These are phyloP conservation scores for Ogataea polymorpha DNA, from an alignment of 805 yeast species.

Conservation along the genomic window DNA sequence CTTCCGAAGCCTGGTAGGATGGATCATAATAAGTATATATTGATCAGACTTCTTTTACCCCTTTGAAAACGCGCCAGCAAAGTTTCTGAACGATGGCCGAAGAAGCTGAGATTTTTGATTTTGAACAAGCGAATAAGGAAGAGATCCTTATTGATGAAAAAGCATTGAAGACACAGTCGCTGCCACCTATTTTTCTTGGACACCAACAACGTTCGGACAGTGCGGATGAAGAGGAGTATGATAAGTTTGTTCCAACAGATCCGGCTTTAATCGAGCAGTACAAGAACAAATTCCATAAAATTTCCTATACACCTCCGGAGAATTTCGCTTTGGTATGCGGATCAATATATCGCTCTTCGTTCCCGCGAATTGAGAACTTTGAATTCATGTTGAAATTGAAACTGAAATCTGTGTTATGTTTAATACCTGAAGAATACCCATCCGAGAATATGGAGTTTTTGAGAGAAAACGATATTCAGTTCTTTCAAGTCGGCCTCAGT, in stretches of 20 bases:
- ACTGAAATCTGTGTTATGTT: slow-evolving; percentile 72
- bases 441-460: slow-evolving; percentile 66
- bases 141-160: slow-evolving; percentile 21
- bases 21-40: not conserved
- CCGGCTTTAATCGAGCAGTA: slow-evolving; percentile 20
- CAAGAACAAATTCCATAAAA: slow-evolving; percentile 1
- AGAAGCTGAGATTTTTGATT: slow-evolving; percentile 23
- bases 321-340: slow-evolving; percentile 84
- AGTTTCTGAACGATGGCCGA: slow-evolving; percentile 17
- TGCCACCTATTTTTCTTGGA: slow-evolving; percentile 6
- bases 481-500: slow-evolving; percentile 87
- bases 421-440: slow-evolving; percentile 92
- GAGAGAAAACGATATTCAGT: slow-evolving; percentile 53
- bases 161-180: slow-evolving; percentile 5
- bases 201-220: not conserved
- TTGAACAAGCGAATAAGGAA: slow-evolving; percentile 21
- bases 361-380: slow-evolving; percentile 85
- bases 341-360: slow-evolving; percentile 79
- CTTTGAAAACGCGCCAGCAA: not conserved
- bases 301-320: slow-evolving; percentile 66
- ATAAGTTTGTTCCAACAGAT: slow-evolving; percentile 31
- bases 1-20: slow-evolving; percentile 6
- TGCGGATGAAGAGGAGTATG: slow-evolving; percentile 31
- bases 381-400: slow-evolving; percentile 57
- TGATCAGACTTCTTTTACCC: not conserved